A percentile compares a stretch with the other conserved stretches of the same genome.
phyloP scores from a whole-genome alignment of 176 grass and related monocot species.

The Phyllostachys edulis region DNA sequence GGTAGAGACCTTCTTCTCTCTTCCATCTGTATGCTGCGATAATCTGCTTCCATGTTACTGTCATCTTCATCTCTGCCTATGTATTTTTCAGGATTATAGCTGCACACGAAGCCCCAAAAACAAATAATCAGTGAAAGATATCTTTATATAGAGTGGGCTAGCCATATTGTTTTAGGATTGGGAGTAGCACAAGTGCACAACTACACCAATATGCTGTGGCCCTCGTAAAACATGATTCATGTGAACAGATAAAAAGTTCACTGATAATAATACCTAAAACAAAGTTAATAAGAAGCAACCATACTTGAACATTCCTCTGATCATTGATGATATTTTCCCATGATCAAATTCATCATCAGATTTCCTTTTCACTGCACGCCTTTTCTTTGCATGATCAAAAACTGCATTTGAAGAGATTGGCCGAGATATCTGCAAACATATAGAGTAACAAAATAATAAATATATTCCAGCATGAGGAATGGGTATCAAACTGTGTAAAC shows the following conservation, averaged over 20 bases:
- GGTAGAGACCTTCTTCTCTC: conserved; percentile 59
- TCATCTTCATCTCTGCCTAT: conserved; percentile 59
- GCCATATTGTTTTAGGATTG: background rate
- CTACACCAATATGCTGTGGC: background rate
- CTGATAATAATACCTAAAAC: background rate
- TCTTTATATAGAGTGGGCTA: background rate
- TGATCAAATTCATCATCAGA: conserved; percentile 37
- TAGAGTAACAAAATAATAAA: background rate
- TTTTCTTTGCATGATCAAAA: conserved; percentile 31
- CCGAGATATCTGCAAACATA: conserved; percentile 39
- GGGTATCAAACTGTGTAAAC: background rate
- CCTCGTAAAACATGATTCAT: background rate
- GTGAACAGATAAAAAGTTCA: background rate
- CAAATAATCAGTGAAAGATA: background rate
- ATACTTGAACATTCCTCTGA: conserved; percentile 46
- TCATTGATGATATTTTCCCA: conserved; percentile 30
- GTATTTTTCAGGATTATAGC: conserved; percentile 64
- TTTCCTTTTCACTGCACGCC: conserved; percentile 30
- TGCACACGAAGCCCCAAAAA: conserved; percentile 47
- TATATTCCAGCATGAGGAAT: background rate
- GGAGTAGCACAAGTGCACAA: background rate
- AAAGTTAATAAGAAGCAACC: background rate
- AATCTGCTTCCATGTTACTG: conserved; percentile 76
- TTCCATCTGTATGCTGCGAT: conserved; percentile 71
- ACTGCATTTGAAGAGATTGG: conserved; percentile 18